Base-by-base conservation (phyloP, 2,329 filamentous ascomycete species). In the Fusarium sp. region DNA sequence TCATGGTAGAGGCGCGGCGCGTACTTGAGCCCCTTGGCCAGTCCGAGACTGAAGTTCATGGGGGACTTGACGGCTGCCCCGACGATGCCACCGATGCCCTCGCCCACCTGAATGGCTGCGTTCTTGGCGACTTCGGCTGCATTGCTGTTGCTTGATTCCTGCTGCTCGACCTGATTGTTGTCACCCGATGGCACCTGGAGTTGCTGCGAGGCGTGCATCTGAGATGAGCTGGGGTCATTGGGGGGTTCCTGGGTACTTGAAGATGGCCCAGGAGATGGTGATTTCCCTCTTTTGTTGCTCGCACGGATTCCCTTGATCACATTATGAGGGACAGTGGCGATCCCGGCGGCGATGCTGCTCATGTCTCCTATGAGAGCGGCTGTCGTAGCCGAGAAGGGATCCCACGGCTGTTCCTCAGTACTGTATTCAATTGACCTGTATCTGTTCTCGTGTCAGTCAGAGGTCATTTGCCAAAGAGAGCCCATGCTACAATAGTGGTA, bases 321-420 rank as follows among this genome's bases (percentile, higher is more conserved):
- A 2, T 43, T 23, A 20, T 43, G 41, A 43, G 41, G 41, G 11
- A 20, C 13, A 6, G 41, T 23, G 20, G 41, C 41, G 41, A 43
- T 43, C 11, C 41, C 41, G 4, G 41, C 41, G 11, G 20, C 20
- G 11, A 43, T 43, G 41, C 41, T 43, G 20, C 41, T 43, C 41
- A 43, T 43, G 13, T 45, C 41, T 45, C n/a, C 20, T 14, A 45
- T 23, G 41, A 45, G 20, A 4, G 41, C 41, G 14, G 41, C 41
- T 45, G 41, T 45, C 8, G 41, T 23, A 2, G 94, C 94, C 18
- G 93, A 92, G 30, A 97, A 89, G 0, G 95, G 95, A 74, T 97
- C 95, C 77, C 90, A 91, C 0, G 94, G 95, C 54, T 95, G 93
- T 34, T 93, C 90, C 67, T 95, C 93, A 0, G 93, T 94, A 72